A percentile compares a stretch with the other conserved stretches of the same genome.
Conservation (phyloP, 768 basidiomycete genomes). For the Amylocystis lapponica region DNA sequence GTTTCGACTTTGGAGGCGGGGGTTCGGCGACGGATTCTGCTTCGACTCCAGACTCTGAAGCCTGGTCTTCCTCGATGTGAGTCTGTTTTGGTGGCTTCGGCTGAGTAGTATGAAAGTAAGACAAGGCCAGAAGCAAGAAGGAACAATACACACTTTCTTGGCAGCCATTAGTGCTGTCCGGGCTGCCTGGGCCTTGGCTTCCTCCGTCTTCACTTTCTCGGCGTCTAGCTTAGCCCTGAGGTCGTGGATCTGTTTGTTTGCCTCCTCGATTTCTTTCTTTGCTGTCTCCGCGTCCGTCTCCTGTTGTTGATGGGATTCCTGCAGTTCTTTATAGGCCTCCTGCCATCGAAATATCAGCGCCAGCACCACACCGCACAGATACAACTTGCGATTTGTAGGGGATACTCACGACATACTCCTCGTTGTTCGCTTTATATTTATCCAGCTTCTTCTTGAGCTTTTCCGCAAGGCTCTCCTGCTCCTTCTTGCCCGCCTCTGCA, state of each 20-base stretch:
- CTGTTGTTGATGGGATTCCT: too few species aligned
- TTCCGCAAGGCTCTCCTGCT: conserved; percentile 26
- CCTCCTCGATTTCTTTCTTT: conserved; percentile 19
- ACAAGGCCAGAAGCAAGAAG: not conserved
- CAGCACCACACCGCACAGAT: too few species aligned
- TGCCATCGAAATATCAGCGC: too few species aligned
- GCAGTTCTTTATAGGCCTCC: too few species aligned
- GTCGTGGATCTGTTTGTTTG: conserved; percentile 35
- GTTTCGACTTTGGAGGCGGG: conserved; percentile 5
- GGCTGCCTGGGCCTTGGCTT: not conserved
- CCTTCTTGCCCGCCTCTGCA: conserved; percentile 19
- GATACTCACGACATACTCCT: too few species aligned
- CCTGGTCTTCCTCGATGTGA: not conserved
- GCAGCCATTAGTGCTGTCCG: not conserved
- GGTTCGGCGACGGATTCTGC: conserved; percentile 14
- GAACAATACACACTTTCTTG: not conserved
- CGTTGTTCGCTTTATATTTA: conserved; percentile 18
- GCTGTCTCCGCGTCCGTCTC: conserved; percentile 29
- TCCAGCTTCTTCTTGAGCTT: conserved; percentile 27
- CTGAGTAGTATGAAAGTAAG: not conserved
- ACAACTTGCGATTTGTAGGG: too few species aligned
- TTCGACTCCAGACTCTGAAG: conserved; percentile 20
- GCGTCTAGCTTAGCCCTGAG: conserved; percentile 40
- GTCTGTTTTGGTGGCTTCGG: not conserved
- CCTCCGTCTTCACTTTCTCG: conserved; percentile 16